Evolutionary conservation across 805 yeast genomes (phyloP), one percentile per base, ranked within the genome.

Genomic region (Nakazawaea populi): DNA sequence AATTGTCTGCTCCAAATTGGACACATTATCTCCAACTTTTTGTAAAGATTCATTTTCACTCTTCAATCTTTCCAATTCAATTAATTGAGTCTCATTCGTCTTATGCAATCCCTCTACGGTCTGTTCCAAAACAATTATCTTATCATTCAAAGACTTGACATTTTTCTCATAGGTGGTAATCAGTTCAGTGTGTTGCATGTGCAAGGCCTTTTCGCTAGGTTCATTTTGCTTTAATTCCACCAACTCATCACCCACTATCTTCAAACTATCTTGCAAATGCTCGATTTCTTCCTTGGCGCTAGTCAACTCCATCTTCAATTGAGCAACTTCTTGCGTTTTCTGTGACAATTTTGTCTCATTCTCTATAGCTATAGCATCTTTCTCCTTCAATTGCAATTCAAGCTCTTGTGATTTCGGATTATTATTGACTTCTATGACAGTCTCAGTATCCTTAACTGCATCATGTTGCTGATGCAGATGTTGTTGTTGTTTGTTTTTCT

Each of bases 231-330:
- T 37, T 37, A 12, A 47, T 47, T 78, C 76, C 1, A 90, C 95
- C 6, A 90, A 71, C 46, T 89, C 95, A 59, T 87, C 79, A 1
- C 97, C 97, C 30, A 90, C 74, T 51, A 79, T 82, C 55, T 76
- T 76, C 49, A 91, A 64, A 88, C 85, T 87, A 52, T 89, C 97
- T 59, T 83, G 79, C 47, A 87, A 72, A 48, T 73, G 75, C 44
- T 82, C 89, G 14, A 89, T 68, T 59, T 90, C 96, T 49, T 80
- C 87, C 10, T 60, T 52, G 53, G 82, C 81, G 7, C 60, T 44
- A 35, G 63, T 66, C n/a, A 80, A 51, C 6, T 67, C 52, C 28
- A 34, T 36, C 18, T 39, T 48, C 40, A 46, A 38, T 11, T 44
- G 35, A 11, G 11, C 11, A 32, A 32, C 35, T 32, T 32, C 35